Evolutionary conservation across 345 rosid species (phyloP).

Genomic region (Raphanus raphanistrum): DNA sequence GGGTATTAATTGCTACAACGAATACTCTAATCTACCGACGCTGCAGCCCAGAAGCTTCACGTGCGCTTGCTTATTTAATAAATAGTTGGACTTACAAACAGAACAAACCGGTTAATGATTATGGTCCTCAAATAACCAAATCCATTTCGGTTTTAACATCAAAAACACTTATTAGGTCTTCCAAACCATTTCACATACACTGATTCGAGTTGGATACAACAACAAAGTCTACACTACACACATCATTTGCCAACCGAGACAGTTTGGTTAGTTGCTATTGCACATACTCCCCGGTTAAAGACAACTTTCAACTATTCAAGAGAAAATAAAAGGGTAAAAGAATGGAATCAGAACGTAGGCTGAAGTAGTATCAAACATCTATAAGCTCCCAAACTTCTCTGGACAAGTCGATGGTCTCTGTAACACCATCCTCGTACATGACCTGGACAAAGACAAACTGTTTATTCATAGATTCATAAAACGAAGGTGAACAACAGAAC

Average conservation of each 20-base stretch:
- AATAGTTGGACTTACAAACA: neutral
- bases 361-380: conserved; percentile 34
- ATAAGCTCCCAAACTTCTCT: conserved; percentile 67
- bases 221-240: neutral
- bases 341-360: neutral
- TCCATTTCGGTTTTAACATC: conserved; percentile 1
- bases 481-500: conserved; percentile 5
- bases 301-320: conserved; percentile 7
- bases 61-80: neutral
- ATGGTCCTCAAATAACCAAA: neutral
- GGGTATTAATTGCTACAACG: neutral
- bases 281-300: conserved; percentile 1
- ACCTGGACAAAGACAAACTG: conserved; percentile 40
- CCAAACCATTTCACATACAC: neutral
- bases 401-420: conserved; percentile 63
- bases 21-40: neutral
- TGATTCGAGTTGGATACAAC: conserved; percentile 18
- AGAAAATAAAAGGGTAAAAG: neutral
- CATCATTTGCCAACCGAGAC: neutral
- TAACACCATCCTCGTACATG: conserved; percentile 73
- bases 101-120: conserved; percentile 17
- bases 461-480: neutral
- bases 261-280: neutral
- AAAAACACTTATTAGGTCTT: neutral
- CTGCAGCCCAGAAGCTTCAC: neutral